These are phyloP conservation scores for Colletotrichum somersetense DNA, from an alignment of 2,329 filamentous ascomycete genomes.

Conservation along the genomic window DNA sequence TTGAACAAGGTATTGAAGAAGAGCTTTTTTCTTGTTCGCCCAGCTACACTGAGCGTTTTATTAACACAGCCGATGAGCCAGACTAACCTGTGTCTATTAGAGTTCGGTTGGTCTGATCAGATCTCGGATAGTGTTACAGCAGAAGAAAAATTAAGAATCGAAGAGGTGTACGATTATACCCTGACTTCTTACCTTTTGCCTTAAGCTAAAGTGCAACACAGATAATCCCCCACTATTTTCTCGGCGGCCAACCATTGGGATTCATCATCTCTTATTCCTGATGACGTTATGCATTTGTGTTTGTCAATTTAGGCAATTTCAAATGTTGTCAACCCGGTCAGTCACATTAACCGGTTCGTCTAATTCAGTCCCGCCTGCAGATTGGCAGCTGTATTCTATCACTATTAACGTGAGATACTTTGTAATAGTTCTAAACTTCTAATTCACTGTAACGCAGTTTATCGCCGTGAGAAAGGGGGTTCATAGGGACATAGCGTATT, in stretches of 20 bases:
- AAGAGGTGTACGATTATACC: too few species aligned
- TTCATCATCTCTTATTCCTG: too few species aligned
- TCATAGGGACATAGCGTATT: background rate
- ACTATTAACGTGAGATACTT: background rate
- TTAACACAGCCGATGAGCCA: too few species aligned
- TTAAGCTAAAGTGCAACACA: background rate
- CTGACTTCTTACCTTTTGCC: too few species aligned
- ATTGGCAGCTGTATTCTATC: too few species aligned
- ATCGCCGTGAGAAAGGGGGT: background rate
- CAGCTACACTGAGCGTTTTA: too few species aligned
- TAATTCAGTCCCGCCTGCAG: background rate
- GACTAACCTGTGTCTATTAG: too few species aligned
- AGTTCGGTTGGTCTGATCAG: too few species aligned
- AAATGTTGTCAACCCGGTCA: background rate
- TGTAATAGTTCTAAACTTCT: background rate
- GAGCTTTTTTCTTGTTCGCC: too few species aligned
- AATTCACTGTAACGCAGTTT: background rate
- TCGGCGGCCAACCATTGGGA: background rate
- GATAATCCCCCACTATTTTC: background rate
- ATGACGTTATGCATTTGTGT: slow-evolving; percentile 2
- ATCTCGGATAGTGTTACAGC: too few species aligned
- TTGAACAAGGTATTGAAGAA: too few species aligned
- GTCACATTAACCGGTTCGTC: background rate
- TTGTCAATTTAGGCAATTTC: background rate
- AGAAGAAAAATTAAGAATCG: too few species aligned